Conservation (phyloP, 495 filamentous ascomycete species). For the Extremus antarcticus region DNA sequence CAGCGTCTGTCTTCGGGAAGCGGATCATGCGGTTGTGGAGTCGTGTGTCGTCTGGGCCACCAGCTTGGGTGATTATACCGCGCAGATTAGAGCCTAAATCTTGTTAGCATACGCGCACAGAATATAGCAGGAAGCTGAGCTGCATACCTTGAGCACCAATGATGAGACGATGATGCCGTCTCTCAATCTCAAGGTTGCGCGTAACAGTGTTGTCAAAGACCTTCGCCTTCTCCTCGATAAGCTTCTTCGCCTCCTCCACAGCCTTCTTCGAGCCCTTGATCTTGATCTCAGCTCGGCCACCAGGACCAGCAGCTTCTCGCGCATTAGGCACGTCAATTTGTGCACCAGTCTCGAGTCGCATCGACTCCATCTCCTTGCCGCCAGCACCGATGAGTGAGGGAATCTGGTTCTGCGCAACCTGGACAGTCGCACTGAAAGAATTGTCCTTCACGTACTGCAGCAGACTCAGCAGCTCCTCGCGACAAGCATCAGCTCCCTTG, state of each 20-base stretch:
- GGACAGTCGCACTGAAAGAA: constrained; percentile 62
- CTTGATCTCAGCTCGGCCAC: constrained; percentile 65
- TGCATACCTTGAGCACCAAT: constrained; percentile 74
- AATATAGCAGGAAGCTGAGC: not conserved
- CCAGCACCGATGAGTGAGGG: constrained; percentile 83
- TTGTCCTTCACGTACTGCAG: constrained; percentile 80
- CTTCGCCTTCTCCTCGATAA: constrained; percentile 69
- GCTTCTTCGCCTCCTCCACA: constrained; percentile 79
- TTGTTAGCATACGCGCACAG: constrained; percentile 27
- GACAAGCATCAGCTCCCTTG: constrained; percentile 79
- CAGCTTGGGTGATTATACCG: constrained; percentile 75
- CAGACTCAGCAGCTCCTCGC: constrained; percentile 77
- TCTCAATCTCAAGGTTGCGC: constrained; percentile 74
- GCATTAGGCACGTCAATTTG: constrained; percentile 79
- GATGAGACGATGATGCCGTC: constrained; percentile 79
- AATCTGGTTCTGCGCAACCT: constrained; percentile 77
- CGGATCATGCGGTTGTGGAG: constrained; percentile 76
- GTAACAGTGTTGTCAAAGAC: constrained; percentile 79
- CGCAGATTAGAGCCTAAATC: constrained; percentile 68
- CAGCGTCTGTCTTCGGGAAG: constrained; percentile 71
- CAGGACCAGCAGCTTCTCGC: constrained; percentile 48
- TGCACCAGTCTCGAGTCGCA: constrained; percentile 70
- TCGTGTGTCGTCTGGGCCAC: constrained; percentile 73
- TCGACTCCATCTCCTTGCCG: constrained; percentile 78
- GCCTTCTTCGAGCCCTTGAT: constrained; percentile 83